Evolutionary conservation across 345 rosid genomes (phyloP).

Genomic region (Mallotus nudiflorus): DNA sequence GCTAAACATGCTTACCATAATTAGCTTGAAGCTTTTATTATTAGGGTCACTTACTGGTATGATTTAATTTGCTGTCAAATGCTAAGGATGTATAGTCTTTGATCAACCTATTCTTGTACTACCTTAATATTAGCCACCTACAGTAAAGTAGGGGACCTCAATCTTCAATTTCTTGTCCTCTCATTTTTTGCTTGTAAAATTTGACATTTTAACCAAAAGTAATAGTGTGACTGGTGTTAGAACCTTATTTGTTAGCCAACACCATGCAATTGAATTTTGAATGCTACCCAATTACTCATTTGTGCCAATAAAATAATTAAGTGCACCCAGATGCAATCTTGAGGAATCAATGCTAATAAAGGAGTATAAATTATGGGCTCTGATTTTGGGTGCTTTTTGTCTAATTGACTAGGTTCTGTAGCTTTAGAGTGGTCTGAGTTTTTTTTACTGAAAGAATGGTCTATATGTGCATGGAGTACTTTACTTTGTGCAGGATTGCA

Average conservation of each 20-base stretch:
- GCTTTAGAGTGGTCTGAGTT: neutral
- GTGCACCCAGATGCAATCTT: too few relatives aligned
- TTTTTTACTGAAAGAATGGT: constrained; percentile 5
- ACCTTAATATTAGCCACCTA: constrained; percentile 19
- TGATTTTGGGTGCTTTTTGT: neutral
- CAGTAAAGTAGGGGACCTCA: neutral
- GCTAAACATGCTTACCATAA: constrained; percentile 16
- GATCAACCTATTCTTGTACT: constrained; percentile 20
- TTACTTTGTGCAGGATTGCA: constrained; percentile 1
- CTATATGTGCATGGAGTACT: neutral
- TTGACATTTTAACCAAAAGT: neutral
- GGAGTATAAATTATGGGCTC: neutral
- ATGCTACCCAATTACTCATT: too few relatives aligned
- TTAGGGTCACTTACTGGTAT: too few relatives aligned
- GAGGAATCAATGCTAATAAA: neutral
- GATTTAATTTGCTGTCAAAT: constrained; percentile 31
- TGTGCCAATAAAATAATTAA: too few relatives aligned
- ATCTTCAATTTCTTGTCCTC: neutral
- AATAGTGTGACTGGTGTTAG: neutral
- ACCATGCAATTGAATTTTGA: neutral
- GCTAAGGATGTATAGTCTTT: constrained; percentile 3
- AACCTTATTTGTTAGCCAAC: neutral
- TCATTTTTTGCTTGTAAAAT: neutral
- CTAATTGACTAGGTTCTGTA: neutral
- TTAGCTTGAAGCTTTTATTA: constrained; percentile 26